These are phyloP conservation scores for Trypanosoma lewisi DNA, from an alignment of 208 protist species.

Conservation along the genomic window DNA sequence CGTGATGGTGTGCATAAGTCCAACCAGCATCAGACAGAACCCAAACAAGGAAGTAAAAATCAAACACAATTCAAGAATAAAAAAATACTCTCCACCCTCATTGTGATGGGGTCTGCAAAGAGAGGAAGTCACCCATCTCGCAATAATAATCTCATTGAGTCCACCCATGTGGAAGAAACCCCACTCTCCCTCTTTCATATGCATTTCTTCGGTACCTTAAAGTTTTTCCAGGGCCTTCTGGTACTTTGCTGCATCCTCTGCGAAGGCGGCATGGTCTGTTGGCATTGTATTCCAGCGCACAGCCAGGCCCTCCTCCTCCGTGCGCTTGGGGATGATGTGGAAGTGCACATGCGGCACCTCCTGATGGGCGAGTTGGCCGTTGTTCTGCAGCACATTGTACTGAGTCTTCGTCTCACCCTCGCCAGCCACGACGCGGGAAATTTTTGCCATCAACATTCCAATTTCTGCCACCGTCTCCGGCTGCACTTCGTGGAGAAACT, in stretches of 20 bases:
- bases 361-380: constrained; percentile 89
- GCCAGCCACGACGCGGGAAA: constrained; percentile 63
- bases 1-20: not conserved
- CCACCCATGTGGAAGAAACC: too few species aligned
- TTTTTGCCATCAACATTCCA: constrained; percentile 46
- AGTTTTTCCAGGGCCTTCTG: constrained; percentile 58
- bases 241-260: constrained; percentile 63
- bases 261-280: constrained; percentile 56
- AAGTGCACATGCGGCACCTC: constrained; percentile 93
- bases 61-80: too few species aligned
- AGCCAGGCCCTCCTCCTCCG: constrained; percentile 49
- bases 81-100: too few species aligned
- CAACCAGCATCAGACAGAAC: too few species aligned
- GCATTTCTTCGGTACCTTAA: not conserved
- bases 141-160: too few species aligned
- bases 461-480: constrained; percentile 70
- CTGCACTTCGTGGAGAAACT: constrained; percentile 75
- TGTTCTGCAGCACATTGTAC: constrained; percentile 95
- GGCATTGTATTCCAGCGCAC: constrained; percentile 66
- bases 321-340: constrained; percentile 91
- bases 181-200: not conserved
- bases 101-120: too few species aligned
- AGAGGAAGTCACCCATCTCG: too few species aligned
- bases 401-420: constrained; percentile 43
- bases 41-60: too few species aligned